Evolutionary conservation across 2,329 filamentous ascomycete genomes (phyloP).

Genomic region (Aureobasidium zeae): DNA sequence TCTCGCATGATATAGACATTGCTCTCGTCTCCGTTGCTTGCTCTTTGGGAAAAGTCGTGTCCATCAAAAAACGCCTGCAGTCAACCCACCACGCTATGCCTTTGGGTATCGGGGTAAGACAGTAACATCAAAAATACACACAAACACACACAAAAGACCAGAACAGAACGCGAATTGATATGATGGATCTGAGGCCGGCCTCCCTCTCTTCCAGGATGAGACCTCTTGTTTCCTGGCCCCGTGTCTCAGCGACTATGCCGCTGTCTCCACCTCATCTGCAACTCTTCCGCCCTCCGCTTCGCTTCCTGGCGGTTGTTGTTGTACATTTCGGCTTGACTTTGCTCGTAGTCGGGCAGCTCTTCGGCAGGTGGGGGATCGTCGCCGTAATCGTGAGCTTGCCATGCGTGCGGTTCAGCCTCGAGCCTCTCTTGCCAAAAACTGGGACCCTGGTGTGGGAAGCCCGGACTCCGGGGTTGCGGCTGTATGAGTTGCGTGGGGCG

Average conservation of each 20-base stretch:
- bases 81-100: constrained; percentile 12
- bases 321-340: constrained; percentile 39
- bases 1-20: too few relatives aligned
- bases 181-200: too few relatives aligned
- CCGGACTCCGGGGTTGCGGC: constrained; percentile 12
- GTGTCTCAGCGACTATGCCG: constrained; percentile 15
- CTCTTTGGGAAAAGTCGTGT: too few relatives aligned
- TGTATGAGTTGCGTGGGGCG: constrained; percentile 7
- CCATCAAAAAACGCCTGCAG: too few relatives aligned
- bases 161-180: too few relatives aligned
- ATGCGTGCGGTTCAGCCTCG: constrained; percentile 14
- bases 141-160: too few relatives aligned
- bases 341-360: constrained; percentile 38
- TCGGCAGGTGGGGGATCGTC: constrained; percentile 29
- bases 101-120: constrained; percentile 11
- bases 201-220: too few relatives aligned
- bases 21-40: too few relatives aligned
- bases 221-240: not conserved
- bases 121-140: too few relatives aligned
- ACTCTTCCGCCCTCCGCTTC: constrained; percentile 35
- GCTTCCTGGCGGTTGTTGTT: constrained; percentile 33
- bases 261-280: constrained; percentile 36
- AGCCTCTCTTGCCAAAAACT: constrained; percentile 10
- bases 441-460: not conserved
- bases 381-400: constrained; percentile 19